Evolutionary conservation across 768 basidiomycete genomes (phyloP).

Genomic region (Trametes coccinea): DNA sequence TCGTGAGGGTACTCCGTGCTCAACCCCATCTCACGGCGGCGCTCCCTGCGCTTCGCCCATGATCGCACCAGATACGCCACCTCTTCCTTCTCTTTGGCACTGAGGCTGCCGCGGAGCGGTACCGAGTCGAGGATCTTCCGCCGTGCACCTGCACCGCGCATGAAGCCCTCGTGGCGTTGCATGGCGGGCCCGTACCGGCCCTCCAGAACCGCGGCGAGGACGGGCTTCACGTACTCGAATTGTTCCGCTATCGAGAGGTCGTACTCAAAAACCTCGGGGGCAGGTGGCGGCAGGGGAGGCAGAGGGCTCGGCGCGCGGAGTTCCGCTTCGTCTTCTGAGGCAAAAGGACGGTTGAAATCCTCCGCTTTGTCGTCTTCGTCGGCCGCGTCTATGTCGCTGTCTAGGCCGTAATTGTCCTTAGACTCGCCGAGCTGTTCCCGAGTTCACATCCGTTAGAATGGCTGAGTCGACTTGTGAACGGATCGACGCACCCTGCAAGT

Average conservation of each 20-base stretch:
- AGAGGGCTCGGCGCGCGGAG: constrained; percentile 42
- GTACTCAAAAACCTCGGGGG: constrained; percentile 41
- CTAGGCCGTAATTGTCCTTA: constrained; percentile 45
- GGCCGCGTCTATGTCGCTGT: constrained; percentile 30
- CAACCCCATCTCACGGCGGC: constrained; percentile 24
- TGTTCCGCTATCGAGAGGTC: constrained; percentile 55
- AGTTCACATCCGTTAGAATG: not conserved
- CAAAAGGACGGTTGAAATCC: constrained; percentile 12
- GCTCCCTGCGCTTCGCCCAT: constrained; percentile 33
- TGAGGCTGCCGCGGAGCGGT: constrained; percentile 41
- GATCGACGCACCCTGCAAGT: constrained; percentile 51
- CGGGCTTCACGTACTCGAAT: constrained; percentile 64
- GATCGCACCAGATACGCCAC: constrained; percentile 34
- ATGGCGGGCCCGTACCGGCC: constrained; percentile 55
- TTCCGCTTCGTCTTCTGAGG: constrained; percentile 25
- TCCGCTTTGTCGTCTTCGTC: constrained; percentile 18
- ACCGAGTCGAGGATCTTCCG: constrained; percentile 36
- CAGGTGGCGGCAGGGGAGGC: constrained; percentile 41
- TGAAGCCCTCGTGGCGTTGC: constrained; percentile 51
- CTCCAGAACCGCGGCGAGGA: constrained; percentile 60
- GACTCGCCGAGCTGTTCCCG: constrained; percentile 54
- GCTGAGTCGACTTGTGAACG: not conserved
- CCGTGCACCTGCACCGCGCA: constrained; percentile 57
- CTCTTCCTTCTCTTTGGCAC: constrained; percentile 38
- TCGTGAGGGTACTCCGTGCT: constrained; percentile 13